Conservation (phyloP, 441 rosid genomes). For the Viola pubescens region DNA sequence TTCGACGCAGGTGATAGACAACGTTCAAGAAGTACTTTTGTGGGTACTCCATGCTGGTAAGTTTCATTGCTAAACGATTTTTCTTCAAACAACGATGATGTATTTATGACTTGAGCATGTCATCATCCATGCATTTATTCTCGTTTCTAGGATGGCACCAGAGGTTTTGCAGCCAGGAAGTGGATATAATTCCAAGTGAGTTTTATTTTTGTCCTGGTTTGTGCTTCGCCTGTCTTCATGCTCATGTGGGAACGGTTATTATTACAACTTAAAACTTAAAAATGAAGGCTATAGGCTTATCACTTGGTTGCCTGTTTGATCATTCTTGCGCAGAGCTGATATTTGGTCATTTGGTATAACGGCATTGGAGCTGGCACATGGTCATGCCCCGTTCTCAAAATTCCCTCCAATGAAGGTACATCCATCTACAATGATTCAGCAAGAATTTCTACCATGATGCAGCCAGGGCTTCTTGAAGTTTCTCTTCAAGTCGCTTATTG, state of each 20-base stretch:
- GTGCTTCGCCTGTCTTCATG: not conserved
- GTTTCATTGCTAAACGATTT: constrained; percentile 3
- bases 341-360: constrained; percentile 99
- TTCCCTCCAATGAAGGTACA: constrained; percentile 99
- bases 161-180: constrained; percentile 99
- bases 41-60: constrained; percentile 99
- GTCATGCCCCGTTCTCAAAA: constrained; percentile 96
- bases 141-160: constrained; percentile 86
- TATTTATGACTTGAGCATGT: constrained; percentile 2
- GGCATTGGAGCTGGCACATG: constrained; percentile 96
- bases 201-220: constrained; percentile 7
- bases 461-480: constrained; percentile 4
- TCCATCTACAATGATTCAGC: constrained; percentile 13
- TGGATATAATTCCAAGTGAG: constrained; percentile 96
- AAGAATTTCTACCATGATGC: constrained; percentile 9
- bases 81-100: not conserved
- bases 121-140: constrained; percentile 9
- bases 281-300: constrained; percentile 9
- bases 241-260: too few species aligned
- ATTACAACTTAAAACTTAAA: not conserved
- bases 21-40: constrained; percentile 94
- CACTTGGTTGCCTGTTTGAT: constrained; percentile 18
- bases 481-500: constrained; percentile 1
- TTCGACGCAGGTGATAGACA: constrained; percentile 95
- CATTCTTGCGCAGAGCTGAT: constrained; percentile 69